A percentile compares a stretch with the other conserved stretches of the same genome.
Evolutionary conservation across 2,329 filamentous ascomycete species (phyloP).

Genomic region (Stachybotrys echinatus): DNA sequence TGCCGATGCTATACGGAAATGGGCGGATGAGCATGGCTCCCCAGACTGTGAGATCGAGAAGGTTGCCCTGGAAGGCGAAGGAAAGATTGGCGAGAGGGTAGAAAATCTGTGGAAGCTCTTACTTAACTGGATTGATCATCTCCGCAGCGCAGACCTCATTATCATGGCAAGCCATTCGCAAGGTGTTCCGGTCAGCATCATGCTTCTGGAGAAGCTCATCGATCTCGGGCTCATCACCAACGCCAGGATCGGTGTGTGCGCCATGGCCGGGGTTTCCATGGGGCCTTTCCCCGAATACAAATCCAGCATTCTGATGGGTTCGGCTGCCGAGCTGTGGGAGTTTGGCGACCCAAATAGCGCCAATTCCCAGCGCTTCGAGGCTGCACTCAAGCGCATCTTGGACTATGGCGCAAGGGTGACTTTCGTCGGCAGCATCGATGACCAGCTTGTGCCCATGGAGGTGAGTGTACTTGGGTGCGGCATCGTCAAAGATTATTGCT

Average conservation of each 20-base stretch:
- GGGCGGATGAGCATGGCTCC: constrained; percentile 70
- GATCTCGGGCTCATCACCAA: constrained; percentile 78
- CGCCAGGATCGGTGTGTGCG: constrained; percentile 79
- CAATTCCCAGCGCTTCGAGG: constrained; percentile 76
- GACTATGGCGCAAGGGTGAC: constrained; percentile 77
- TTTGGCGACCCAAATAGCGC: constrained; percentile 78
- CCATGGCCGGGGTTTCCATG: constrained; percentile 84
- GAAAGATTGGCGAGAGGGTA: constrained; percentile 82
- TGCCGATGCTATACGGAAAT: constrained; percentile 76
- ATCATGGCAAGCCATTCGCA: constrained; percentile 93
- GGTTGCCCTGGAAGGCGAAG: constrained; percentile 90
- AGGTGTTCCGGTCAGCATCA: constrained; percentile 88
- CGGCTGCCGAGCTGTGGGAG: constrained; percentile 91
- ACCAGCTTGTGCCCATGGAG: constrained; percentile 91
- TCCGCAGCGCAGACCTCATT: constrained; percentile 82
- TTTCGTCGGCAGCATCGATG: constrained; percentile 91
- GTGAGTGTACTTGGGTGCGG: constrained; percentile 34
- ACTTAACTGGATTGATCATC: constrained; percentile 89
- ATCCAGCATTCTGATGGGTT: constrained; percentile 81
- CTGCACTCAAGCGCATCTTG: constrained; percentile 68
- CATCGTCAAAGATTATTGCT: background rate
- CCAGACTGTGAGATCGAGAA: constrained; percentile 81
- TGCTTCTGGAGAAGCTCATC: constrained; percentile 88
- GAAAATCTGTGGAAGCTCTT: constrained; percentile 92
- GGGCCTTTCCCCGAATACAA: constrained; percentile 92